Evolutionary conservation across 257 asterid genomes (phyloP).

Genomic region (Dorcoceras hygrometricum): DNA sequence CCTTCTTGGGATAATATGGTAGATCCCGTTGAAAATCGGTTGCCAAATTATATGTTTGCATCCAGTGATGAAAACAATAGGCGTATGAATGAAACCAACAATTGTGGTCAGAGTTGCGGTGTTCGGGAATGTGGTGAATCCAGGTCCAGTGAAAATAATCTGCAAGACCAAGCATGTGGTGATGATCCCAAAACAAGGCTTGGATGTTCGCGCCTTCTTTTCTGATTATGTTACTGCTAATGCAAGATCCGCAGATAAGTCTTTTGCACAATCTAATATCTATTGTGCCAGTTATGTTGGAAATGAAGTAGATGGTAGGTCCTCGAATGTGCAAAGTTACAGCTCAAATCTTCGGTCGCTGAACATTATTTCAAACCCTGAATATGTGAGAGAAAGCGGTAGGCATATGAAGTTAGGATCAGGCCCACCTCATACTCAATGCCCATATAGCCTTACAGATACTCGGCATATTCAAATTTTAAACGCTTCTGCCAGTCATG

Average conservation of each 20-base stretch:
- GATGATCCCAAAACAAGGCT: constrained; percentile 37
- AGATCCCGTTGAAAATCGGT: constrained; percentile 58
- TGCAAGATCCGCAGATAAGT: constrained; percentile 44
- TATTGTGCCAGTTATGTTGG: constrained; percentile 29
- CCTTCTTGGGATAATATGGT: constrained; percentile 44
- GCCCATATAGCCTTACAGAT: constrained; percentile 38
- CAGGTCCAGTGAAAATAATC: constrained; percentile 50
- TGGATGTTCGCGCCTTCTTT: constrained; percentile 52
- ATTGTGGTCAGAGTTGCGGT: constrained; percentile 33
- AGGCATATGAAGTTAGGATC: constrained; percentile 31
- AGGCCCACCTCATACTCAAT: constrained; percentile 28
- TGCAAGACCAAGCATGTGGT: constrained; percentile 29
- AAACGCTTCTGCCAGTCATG: constrained; percentile 36
- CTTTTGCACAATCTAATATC: constrained; percentile 40
- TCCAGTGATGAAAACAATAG: constrained; percentile 32
- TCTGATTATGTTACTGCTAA: constrained; percentile 35
- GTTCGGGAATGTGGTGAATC: constrained; percentile 77
- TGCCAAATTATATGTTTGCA: constrained; percentile 45
- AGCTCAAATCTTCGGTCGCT: constrained; percentile 28
- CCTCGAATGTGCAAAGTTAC: constrained; percentile 30
- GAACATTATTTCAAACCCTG: constrained; percentile 33
- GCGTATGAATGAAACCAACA: constrained; percentile 28
- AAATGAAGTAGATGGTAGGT: constrained; percentile 28
- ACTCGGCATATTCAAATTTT: constrained; percentile 35
- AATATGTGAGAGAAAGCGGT: constrained; percentile 27